Evolutionary conservation across 75 land plant genomes (phyloP).

Genomic region (Isoetes taiwanensis): DNA sequence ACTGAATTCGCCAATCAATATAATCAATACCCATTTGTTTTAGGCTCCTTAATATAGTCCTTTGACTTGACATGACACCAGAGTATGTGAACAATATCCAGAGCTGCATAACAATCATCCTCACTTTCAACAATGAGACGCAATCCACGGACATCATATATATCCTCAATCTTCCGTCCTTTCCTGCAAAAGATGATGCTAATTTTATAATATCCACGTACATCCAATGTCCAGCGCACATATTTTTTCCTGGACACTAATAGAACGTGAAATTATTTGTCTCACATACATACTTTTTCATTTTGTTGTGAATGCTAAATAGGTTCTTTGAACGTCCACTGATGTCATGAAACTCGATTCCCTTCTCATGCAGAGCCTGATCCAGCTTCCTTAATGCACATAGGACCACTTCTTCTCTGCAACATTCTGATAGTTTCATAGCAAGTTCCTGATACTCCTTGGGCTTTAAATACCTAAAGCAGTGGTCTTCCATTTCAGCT

Average conservation of each 20-base stretch:
- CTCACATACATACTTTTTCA: constrained; percentile 1
- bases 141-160: constrained; percentile 1
- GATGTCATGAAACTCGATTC: neutral
- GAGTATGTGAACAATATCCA: neutral
- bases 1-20: too few relatives aligned
- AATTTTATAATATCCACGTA: too few relatives aligned
- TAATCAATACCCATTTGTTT: constrained; percentile 7
- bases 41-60: neutral
- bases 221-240: too few relatives aligned
- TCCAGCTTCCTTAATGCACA: neutral
- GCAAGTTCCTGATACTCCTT: neutral
- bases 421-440: neutral
- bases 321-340: neutral
- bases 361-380: neutral
- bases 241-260: too few relatives aligned
- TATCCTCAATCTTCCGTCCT: neutral
- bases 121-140: neutral
- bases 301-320: neutral
- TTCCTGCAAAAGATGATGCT: constrained; percentile 1
- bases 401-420: neutral
- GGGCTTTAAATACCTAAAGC: neutral
- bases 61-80: neutral
- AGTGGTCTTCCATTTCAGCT: constrained; percentile 3
- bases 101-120: neutral
- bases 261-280: too few relatives aligned